phyloP scores from a whole-genome alignment of 371 early-diverging fungal species.

The Haplosporangium sp. region DNA sequence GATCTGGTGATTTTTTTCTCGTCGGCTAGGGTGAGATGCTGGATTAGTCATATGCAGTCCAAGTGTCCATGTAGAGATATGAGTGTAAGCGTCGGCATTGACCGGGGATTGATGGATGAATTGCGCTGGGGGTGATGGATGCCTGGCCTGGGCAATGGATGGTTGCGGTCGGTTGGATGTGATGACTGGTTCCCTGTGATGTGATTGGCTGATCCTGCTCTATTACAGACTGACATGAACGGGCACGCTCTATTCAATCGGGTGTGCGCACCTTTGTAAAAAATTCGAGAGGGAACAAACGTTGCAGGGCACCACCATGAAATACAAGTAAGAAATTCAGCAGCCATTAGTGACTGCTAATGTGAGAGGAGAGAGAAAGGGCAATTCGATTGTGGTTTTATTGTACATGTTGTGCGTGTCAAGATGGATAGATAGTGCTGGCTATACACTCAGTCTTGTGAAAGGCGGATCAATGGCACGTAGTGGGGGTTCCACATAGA shows the following conservation, averaged over 20 bases:
- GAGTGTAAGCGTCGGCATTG: background rate
- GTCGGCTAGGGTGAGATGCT: no score
- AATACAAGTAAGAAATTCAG: constrained; percentile 1
- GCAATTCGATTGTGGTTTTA: no score
- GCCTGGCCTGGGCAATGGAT: constrained; percentile 12
- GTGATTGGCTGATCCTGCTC: constrained; percentile 21
- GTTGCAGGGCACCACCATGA: background rate
- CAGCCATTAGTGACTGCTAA: no score
- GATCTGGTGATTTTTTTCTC: no score
- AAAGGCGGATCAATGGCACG: constrained; percentile 62
- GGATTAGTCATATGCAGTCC: no score
- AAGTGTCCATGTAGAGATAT: no score
- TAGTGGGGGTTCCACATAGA: constrained; percentile 69
- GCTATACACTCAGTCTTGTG: no score
- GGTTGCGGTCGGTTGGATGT: constrained; percentile 1
- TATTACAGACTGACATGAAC: background rate
- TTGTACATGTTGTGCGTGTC: no score
- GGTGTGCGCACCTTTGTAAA: constrained; percentile 37
- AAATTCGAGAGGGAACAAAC: constrained; percentile 33
- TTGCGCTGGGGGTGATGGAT: constrained; percentile 17
- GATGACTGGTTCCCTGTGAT: constrained; percentile 3
- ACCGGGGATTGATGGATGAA: constrained; percentile 14
- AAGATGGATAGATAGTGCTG: no score
- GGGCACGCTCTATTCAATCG: constrained; percentile 11
- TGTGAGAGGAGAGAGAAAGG: no score